Percentiles rank a stretch among this genome's conserved stretches.
Conservation (phyloP, 257 asterid species). For the Nicotiana attenuata region DNA sequence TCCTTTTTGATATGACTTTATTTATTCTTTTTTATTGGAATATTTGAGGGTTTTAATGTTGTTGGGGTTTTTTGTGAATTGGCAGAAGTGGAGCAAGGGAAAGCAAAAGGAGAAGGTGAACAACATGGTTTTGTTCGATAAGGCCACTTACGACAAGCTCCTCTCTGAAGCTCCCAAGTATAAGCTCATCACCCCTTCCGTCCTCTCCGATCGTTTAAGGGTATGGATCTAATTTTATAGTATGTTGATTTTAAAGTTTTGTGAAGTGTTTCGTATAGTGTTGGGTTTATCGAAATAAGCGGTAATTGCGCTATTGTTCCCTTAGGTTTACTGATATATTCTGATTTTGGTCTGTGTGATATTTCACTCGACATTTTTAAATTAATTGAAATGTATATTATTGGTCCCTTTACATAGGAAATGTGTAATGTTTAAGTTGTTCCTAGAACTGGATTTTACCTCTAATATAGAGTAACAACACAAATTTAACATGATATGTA, state of each 20-base stretch:
- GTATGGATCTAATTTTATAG: neutral
- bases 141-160: conserved; percentile 27
- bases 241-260: neutral
- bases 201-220: conserved; percentile 22
- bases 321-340: too few relatives aligned
- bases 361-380: too few relatives aligned
- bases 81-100: conserved; percentile 34
- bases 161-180: conserved; percentile 24
- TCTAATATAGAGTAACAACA: too few relatives aligned
- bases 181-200: conserved; percentile 11
- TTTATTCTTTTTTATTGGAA: neutral
- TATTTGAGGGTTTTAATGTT: neutral
- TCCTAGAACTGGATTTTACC: too few relatives aligned
- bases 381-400: too few relatives aligned
- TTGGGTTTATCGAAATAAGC: too few relatives aligned
- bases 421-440: too few relatives aligned
- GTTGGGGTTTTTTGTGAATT: neutral
- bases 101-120: conserved; percentile 36
- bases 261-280: neutral
- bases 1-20: neutral
- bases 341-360: too few relatives aligned
- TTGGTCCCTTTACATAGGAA: too few relatives aligned
- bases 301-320: too few relatives aligned
- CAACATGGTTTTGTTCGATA: conserved; percentile 30
- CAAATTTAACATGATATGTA: too few relatives aligned